Evolutionary conservation across 2,329 filamentous ascomycete species (phyloP).

Genomic region (Basipetospora chlamydospora): DNA sequence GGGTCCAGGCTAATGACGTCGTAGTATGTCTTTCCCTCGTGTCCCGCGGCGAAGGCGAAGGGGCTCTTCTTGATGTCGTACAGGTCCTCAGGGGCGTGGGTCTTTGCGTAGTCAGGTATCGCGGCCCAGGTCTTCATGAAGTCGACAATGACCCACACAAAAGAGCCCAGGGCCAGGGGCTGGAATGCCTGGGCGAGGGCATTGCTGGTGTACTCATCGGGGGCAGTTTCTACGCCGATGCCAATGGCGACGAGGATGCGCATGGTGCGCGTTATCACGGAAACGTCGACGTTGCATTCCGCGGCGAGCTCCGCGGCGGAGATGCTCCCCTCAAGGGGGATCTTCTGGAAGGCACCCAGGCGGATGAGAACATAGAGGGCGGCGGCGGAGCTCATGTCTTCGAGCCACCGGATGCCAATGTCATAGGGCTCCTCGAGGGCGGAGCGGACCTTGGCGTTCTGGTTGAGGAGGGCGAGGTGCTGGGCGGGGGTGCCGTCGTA

Average conservation of each 20-base stretch:
- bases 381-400: constrained; percentile 10
- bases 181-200: constrained; percentile 15
- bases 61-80: constrained; percentile 16
- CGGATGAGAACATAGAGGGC: constrained; percentile 11
- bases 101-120: constrained; percentile 14
- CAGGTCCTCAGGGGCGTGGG: constrained; percentile 14
- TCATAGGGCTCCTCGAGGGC: constrained; percentile 13
- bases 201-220: constrained; percentile 19
- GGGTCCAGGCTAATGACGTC: constrained; percentile 14
- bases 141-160: constrained; percentile 18
- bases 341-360: constrained; percentile 9
- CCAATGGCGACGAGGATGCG: constrained; percentile 17
- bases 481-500: constrained; percentile 10
- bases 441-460: constrained; percentile 9
- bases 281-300: constrained; percentile 14
- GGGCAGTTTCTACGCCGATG: constrained; percentile 15
- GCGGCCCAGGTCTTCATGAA: constrained; percentile 13
- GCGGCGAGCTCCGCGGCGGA: constrained; percentile 11
- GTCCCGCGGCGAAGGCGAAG: constrained; percentile 14
- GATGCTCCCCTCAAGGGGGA: constrained; percentile 7
- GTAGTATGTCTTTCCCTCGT: constrained; percentile 18
- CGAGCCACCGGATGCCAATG: constrained; percentile 9
- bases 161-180: constrained; percentile 14
- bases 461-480: constrained; percentile 10
- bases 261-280: constrained; percentile 17